Evolutionary conservation across 768 basidiomycete genomes (phyloP), one percentile per base, ranked within the genome.

Genomic region (Mycena latifolia): DNA sequence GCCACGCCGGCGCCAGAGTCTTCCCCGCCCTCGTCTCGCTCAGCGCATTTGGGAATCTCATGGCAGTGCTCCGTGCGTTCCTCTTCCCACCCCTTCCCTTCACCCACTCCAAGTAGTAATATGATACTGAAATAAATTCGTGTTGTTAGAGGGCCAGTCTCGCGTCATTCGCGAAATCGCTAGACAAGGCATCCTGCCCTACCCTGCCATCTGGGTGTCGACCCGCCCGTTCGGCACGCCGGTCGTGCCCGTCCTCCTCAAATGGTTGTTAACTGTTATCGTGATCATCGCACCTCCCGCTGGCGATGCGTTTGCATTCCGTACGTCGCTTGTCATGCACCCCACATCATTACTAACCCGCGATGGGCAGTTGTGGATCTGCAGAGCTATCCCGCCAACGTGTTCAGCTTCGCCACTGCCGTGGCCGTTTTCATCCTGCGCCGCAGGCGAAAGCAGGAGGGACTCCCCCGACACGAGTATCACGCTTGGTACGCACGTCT

Each of bases 221-320:
- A 86, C 82, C 2, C 76, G 77, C 39, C 86, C 86, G 1, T 87
- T 87, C 70, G 84, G 83, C 37, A 86, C 86, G 5, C 86, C 86
- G 8, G 71, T 81, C 1, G 82, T 77, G 2, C 82, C 86, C 5
- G 79, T 85, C 43, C 71, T 82, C 14, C 73, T 85, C 39, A 81
- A 84, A 62, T 88, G 81, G 79, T 55, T 80, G 14, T 67, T 86
- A 15, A 84, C 84, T 0, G 76, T 81, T 24, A 77, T 87, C 60
- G 81, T 87, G 55, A 86, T 88, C 65, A 73, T 85, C 47, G 82
- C 79, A 2, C 79, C 81, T 28, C 81, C 82, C 3, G 77, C 80
- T 27, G 79, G 79, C 54, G 82, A 81, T 69, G 81, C 81, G 10
- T 83, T 83, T 71, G 80, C 81, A 67, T 82, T 83, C 69, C 79